Base-by-base conservation (phyloP, 2,329 filamentous ascomycete genomes). In the Phoma sp. region DNA sequence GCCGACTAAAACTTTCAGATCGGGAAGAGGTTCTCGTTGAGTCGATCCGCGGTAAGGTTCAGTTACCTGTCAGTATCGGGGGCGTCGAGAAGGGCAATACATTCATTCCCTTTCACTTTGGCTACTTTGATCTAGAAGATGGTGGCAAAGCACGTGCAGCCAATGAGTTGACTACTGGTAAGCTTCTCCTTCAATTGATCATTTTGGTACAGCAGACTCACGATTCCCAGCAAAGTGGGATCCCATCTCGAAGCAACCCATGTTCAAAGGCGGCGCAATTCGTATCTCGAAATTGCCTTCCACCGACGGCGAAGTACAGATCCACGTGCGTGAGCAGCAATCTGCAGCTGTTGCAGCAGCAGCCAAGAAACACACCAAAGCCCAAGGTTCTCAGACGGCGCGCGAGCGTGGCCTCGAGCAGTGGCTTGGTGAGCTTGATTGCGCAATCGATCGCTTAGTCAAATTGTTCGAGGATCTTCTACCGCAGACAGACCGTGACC, bases 101-200 rank as follows among this genome's bases (percentile, higher is more conserved):
- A 2, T 55, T 55, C 35, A 55, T 55, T 29, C 52, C 52, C 6
- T 55, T 55, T 40, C 52, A 55, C 27, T 55, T 55, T n/a, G 52
- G 52, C 4, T 49, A 55, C 25, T 55, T 55, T 14, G 52, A 55
- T 23, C 24, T 36, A n/a, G 48, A 45, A 4, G 9, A 6, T 13
- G 52, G 42, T 11, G 36, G 52, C 27, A 55, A 49, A 41, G 52
- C 52, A 4, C 41, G 41, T 9, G 45, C 52, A 22, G 52, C 45
- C 13, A 55, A 55, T 24, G 46, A 55, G 36, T 22, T 50, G 23
- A 55, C 52, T 9, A 55, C 52, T 36, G 51, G 44, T 53, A 43
- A 48, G 9, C 23, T 38, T 33, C 14, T 13, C 27, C 25, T 2
- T 18, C 18, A 18, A 18, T 18, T 18, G 18, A 2, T 18, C 18